A percentile compares a stretch with the other conserved stretches of the same genome.
These are phyloP conservation scores for Articulospora tetracladia DNA, from an alignment of 495 filamentous ascomycete genomes.

Conservation along the genomic window DNA sequence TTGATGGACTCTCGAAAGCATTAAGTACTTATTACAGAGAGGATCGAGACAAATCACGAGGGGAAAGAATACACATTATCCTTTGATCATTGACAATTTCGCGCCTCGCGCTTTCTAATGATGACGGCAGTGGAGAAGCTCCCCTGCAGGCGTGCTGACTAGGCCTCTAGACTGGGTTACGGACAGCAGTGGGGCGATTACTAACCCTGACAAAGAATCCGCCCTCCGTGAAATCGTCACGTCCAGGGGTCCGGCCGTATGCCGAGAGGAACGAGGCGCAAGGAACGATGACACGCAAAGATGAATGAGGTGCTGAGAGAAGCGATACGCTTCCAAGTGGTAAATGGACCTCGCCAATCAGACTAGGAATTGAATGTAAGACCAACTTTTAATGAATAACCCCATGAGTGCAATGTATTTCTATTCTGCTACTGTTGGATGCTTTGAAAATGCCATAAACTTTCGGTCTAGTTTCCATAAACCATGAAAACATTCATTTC, in stretches of 20 bases:
- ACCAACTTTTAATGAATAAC: too few relatives aligned
- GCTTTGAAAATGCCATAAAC: background rate
- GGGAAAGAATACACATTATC: background rate
- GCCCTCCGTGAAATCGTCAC: too few relatives aligned
- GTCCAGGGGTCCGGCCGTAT: too few relatives aligned
- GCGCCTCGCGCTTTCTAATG: slow-evolving; percentile 18
- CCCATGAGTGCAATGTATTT: background rate
- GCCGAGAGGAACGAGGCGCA: background rate
- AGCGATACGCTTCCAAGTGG: background rate
- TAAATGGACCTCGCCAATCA: too few relatives aligned
- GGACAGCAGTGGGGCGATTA: slow-evolving; percentile 8
- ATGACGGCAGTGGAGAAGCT: slow-evolving; percentile 10
- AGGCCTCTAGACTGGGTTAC: background rate
- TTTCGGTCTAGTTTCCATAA: slow-evolving; percentile 10
- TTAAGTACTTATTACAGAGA: slow-evolving; percentile 13
- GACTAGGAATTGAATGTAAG: too few relatives aligned
- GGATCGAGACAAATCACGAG: background rate
- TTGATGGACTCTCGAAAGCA: slow-evolving; percentile 10
- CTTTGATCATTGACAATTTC: background rate
- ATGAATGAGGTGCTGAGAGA: background rate
- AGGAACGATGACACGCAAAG: background rate
- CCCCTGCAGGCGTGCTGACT: slow-evolving; percentile 5
- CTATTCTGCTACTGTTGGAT: slow-evolving; percentile 4
- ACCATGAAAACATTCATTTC: slow-evolving; percentile 7
- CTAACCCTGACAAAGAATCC: slow-evolving; percentile 3